phyloP scores from a whole-genome alignment of 2,329 filamentous ascomycete species.

The Diaporthe velutina region DNA sequence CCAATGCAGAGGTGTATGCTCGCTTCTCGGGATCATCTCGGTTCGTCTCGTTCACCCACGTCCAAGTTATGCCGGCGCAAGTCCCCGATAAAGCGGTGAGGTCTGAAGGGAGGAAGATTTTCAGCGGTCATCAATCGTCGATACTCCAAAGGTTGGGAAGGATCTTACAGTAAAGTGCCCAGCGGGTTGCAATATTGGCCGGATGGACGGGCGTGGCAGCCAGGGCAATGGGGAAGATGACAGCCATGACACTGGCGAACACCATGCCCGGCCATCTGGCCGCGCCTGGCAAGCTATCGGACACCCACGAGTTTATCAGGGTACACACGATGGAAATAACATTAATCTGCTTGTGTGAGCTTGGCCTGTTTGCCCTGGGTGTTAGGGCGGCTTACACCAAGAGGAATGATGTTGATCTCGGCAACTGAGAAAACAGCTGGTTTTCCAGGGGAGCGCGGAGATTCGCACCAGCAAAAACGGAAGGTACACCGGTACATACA shows the following conservation, averaged over 20 bases:
- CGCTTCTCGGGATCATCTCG: slow-evolving; percentile 46
- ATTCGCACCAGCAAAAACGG: no score
- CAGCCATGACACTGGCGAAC: slow-evolving; percentile 43
- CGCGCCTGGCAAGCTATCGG: slow-evolving; percentile 44
- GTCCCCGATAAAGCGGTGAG: not conserved
- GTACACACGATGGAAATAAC: not conserved
- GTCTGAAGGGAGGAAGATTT: not conserved
- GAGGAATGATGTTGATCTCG: slow-evolving; percentile 19
- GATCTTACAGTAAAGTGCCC: slow-evolving; percentile 5
- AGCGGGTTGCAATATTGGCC: not conserved
- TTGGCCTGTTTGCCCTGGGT: no score
- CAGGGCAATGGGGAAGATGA: slow-evolving; percentile 45
- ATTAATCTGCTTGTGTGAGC: not conserved
- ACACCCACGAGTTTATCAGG: slow-evolving; percentile 12
- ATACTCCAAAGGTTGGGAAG: not conserved
- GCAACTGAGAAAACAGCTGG: not conserved
- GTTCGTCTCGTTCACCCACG: slow-evolving; percentile 45
- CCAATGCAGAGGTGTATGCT: slow-evolving; percentile 46
- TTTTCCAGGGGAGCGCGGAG: no score
- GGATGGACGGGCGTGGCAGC: slow-evolving; percentile 45
- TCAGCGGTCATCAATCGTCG: not conserved
- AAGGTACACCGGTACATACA: no score
- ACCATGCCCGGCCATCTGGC: slow-evolving; percentile 46
- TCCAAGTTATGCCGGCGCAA: slow-evolving; percentile 7
- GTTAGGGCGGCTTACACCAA: not conserved